These are phyloP conservation scores for Thermochaetoides thermophila DNA, from an alignment of 495 filamentous ascomycete species.

Conservation along the genomic window DNA sequence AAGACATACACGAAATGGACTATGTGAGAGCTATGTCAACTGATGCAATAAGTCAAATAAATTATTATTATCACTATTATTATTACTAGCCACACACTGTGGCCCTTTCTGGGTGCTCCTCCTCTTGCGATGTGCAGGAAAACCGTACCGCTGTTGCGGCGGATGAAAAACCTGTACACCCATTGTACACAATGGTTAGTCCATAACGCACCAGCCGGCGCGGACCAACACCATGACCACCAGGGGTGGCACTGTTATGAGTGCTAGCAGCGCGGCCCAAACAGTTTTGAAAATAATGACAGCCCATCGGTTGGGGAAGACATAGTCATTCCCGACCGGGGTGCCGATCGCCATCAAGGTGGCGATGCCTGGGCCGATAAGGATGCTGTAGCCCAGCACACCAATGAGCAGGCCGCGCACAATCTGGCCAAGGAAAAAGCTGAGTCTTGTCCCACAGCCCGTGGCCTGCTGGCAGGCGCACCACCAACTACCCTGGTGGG, in stretches of 20 bases:
- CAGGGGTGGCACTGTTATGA: constrained; percentile 25
- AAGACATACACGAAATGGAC: background rate
- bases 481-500: too few species aligned
- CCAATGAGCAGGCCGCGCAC: too few species aligned
- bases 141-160: background rate
- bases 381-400: too few species aligned
- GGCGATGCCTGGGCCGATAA: constrained; percentile 18
- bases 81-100: background rate
- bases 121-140: background rate
- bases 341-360: constrained; percentile 14
- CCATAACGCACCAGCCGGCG: constrained; percentile 32
- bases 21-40: background rate
- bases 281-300: constrained; percentile 30
- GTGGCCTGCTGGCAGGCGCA: too few species aligned
- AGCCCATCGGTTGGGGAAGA: constrained; percentile 24
- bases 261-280: constrained; percentile 22
- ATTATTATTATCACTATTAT: background rate
- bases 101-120: background rate
- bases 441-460: too few species aligned
- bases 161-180: background rate
- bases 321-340: constrained; percentile 21
- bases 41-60: background rate
- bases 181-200: too few species aligned
- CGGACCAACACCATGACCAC: constrained; percentile 26
- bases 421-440: too few species aligned